Conservation (phyloP, 345 rosid species). For the Pistacia integerrima region DNA sequence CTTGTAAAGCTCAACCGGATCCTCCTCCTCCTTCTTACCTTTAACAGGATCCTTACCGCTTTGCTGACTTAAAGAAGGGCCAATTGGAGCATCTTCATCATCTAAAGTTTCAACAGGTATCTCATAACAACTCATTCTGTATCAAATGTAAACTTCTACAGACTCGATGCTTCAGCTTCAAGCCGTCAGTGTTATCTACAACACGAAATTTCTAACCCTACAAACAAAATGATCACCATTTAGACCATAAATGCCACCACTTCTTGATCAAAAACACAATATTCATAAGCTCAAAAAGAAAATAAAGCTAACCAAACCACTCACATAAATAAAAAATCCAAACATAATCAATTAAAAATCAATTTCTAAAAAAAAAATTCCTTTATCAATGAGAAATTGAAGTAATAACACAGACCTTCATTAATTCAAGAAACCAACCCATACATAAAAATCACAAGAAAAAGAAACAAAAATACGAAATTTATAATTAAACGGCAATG, state of each 20-base stretch:
- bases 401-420: too few species aligned
- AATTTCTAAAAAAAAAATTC: too few species aligned
- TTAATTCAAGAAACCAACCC: background rate
- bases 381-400: too few species aligned
- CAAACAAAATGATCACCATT: background rate
- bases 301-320: background rate
- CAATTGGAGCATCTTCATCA: constrained; percentile 24
- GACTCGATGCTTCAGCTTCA: background rate
- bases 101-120: constrained; percentile 23
- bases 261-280: background rate
- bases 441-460: background rate
- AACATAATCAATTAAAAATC: background rate
- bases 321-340: background rate
- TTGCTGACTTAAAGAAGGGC: constrained; percentile 12
- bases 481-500: background rate
- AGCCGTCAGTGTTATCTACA: background rate
- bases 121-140: constrained; percentile 30
- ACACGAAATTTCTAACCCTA: background rate
- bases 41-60: background rate
- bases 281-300: background rate
- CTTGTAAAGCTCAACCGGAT: constrained; percentile 36
- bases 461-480: background rate
- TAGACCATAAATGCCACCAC: background rate
- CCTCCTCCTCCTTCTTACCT: too few species aligned
- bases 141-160: background rate